Percentiles rank a stretch among this genome's conserved stretches.
These are phyloP conservation scores for Sugiyamaella smithiae DNA, from an alignment of 805 yeast genomes.

Conservation along the genomic window DNA sequence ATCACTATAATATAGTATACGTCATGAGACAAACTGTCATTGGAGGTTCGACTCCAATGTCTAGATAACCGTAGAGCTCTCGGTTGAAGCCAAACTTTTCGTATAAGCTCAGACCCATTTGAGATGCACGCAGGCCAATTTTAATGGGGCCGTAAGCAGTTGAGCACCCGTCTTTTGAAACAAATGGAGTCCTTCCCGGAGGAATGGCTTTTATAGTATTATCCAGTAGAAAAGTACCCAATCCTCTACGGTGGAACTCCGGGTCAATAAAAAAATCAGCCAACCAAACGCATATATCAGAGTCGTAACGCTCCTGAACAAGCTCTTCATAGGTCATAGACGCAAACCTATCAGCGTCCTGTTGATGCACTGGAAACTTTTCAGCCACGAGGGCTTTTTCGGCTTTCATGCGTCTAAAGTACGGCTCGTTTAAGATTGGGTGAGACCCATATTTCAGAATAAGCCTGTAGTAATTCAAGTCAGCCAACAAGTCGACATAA, in stretches of 20 bases:
- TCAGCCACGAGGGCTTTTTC: neutral
- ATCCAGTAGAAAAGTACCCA: neutral
- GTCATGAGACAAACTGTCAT: no score
- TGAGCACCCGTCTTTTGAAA: neutral
- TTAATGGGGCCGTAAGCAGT: conserved; percentile 9
- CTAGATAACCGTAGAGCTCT: no score
- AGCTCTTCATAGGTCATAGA: neutral
- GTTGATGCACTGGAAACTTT: neutral
- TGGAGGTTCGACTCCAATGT: no score
- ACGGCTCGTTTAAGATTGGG: neutral
- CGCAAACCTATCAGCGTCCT: neutral
- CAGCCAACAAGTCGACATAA: neutral
- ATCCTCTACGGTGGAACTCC: conserved; percentile 3
- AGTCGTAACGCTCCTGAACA: neutral
- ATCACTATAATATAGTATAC: no score
- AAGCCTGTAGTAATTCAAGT: neutral
- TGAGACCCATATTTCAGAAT: conserved; percentile 3
- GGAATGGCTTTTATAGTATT: conserved; percentile 1
- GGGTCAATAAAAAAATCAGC: conserved; percentile 5
- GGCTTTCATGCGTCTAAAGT: neutral
- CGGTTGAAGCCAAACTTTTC: conserved; percentile 6
- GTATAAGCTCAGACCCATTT: conserved; percentile 8
- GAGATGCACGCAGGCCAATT: neutral
- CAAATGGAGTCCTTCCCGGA: conserved; percentile 2
- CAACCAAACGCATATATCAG: neutral